phyloP scores from a whole-genome alignment of 495 filamentous ascomycete genomes.

The Platismatia glauca region DNA sequence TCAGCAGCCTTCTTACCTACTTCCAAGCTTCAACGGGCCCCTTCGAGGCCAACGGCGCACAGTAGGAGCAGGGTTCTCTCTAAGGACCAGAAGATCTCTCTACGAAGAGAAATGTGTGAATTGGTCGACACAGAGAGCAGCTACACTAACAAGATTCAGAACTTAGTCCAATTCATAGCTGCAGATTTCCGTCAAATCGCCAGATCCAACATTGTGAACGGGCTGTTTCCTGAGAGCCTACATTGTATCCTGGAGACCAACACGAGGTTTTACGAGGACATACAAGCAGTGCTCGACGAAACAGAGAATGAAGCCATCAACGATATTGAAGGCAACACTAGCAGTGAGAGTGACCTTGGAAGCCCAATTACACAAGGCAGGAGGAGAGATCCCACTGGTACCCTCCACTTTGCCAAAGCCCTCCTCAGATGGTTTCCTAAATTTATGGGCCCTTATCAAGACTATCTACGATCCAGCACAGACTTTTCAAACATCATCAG shows the following conservation, averaged over 20 bases:
- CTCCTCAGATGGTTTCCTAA: constrained; percentile 84
- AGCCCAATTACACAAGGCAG: constrained; percentile 39
- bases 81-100: constrained; percentile 69
- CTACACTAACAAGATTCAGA: constrained; percentile 78
- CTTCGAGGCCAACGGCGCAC: constrained; percentile 72
- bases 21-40: constrained; percentile 73
- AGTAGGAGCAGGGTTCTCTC: constrained; percentile 64
- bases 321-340: constrained; percentile 43
- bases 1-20: constrained; percentile 81
- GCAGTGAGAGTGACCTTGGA: constrained; percentile 33
- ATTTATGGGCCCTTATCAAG: constrained; percentile 79
- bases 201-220: constrained; percentile 50
- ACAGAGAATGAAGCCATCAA: constrained; percentile 71
- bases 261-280: constrained; percentile 61
- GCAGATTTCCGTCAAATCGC: constrained; percentile 64
- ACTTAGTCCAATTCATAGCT: constrained; percentile 66
- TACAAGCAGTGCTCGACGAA: constrained; percentile 67
- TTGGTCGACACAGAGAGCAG: constrained; percentile 87
- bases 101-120: constrained; percentile 85
- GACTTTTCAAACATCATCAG: constrained; percentile 74
- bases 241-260: constrained; percentile 72
- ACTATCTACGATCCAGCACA: constrained; percentile 80
- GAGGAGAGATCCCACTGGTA: constrained; percentile 61
- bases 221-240: constrained; percentile 71
- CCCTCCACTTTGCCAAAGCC: constrained; percentile 61